phyloP scores from a whole-genome alignment of 2,329 filamentous ascomycete species.

The Aureobasidium leucospermi region DNA sequence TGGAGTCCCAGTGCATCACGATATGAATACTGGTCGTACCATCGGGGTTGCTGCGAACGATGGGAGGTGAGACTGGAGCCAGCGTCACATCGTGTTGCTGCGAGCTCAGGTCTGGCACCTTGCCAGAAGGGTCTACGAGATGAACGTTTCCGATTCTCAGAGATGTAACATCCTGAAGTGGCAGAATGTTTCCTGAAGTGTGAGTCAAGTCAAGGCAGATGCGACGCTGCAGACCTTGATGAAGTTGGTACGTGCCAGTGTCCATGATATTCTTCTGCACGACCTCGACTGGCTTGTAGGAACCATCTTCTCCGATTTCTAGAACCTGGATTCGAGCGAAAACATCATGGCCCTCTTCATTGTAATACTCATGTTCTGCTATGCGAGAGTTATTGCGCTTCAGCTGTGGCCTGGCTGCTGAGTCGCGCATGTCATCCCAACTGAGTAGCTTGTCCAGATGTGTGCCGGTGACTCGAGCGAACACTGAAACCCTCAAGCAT shows the following conservation, averaged over 20 bases:
- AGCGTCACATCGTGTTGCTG: slow-evolving; percentile 67
- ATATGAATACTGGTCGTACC: slow-evolving; percentile 82
- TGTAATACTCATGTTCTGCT: slow-evolving; percentile 85
- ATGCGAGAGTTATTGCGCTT: slow-evolving; percentile 61
- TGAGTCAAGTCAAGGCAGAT: slow-evolving; percentile 85
- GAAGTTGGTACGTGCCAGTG: slow-evolving; percentile 84
- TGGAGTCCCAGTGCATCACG: slow-evolving; percentile 94
- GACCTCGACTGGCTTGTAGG: slow-evolving; percentile 88
- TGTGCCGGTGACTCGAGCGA: slow-evolving; percentile 84
- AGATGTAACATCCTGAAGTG: slow-evolving; percentile 76
- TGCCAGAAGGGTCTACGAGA: slow-evolving; percentile 76
- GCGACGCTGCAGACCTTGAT: slow-evolving; percentile 86
- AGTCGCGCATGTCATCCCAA: slow-evolving; percentile 97
- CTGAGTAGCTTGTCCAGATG: slow-evolving; percentile 95
- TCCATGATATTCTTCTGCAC: slow-evolving; percentile 79
- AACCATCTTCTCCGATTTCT: slow-evolving; percentile 83
- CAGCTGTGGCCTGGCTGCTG: slow-evolving; percentile 48
- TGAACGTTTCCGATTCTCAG: slow-evolving; percentile 75
- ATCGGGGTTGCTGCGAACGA: slow-evolving; percentile 78
- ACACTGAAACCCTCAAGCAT: slow-evolving; percentile 78
- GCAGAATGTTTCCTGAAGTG: slow-evolving; percentile 77
- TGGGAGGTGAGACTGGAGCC: slow-evolving; percentile 68
- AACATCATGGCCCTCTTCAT: slow-evolving; percentile 88
- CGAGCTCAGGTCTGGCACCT: slow-evolving; percentile 69
- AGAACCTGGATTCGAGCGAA: slow-evolving; percentile 82